Conservation (phyloP, 2,329 filamentous ascomycete genomes). For the Bimuria novae-zelandiae region DNA sequence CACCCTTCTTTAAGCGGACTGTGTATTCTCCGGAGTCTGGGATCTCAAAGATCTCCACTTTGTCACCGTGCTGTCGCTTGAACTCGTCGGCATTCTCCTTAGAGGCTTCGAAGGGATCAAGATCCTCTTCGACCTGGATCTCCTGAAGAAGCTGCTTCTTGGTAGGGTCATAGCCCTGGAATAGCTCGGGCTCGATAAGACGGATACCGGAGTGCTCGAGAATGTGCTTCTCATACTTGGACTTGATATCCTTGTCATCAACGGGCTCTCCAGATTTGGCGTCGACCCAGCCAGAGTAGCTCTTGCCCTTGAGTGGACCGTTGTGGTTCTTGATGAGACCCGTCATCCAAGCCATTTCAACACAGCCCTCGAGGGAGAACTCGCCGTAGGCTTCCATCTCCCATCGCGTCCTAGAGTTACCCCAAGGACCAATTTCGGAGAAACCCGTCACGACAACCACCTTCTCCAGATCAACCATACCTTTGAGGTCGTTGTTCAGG, state of each 20-base stretch:
- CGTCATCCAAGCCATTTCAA: slow-evolving; percentile 99
- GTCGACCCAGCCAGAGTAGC: slow-evolving; percentile 96
- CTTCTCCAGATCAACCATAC: slow-evolving; percentile 98
- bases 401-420: slow-evolving; percentile 97
- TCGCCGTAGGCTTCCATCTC: slow-evolving; percentile 98
- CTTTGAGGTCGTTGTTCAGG: slow-evolving; percentile 85
- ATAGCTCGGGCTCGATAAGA: slow-evolving; percentile 95
- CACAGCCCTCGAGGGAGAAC: slow-evolving; percentile 95
- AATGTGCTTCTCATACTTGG: slow-evolving; percentile 96
- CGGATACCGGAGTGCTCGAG: slow-evolving; percentile 97
- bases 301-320: slow-evolving; percentile 91
- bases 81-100: slow-evolving; percentile 98
- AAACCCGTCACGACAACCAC: slow-evolving; percentile 98
- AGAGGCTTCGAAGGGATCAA: slow-evolving; percentile 95
- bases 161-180: slow-evolving; percentile 95
- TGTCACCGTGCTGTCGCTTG: slow-evolving; percentile 94
- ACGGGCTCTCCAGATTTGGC: slow-evolving; percentile 92
- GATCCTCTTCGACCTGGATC: slow-evolving; percentile 94
- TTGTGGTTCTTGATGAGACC: slow-evolving; percentile 99
- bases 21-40: slow-evolving; percentile 92
- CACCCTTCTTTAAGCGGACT: slow-evolving; percentile 93
- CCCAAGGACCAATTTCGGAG: slow-evolving; percentile 94
- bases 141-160: slow-evolving; percentile 99
- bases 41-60: slow-evolving; percentile 96
- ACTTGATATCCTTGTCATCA: slow-evolving; percentile 96